Base-by-base conservation (phyloP, 2,329 filamentous ascomycete species). In the Scytalidium sp. region DNA sequence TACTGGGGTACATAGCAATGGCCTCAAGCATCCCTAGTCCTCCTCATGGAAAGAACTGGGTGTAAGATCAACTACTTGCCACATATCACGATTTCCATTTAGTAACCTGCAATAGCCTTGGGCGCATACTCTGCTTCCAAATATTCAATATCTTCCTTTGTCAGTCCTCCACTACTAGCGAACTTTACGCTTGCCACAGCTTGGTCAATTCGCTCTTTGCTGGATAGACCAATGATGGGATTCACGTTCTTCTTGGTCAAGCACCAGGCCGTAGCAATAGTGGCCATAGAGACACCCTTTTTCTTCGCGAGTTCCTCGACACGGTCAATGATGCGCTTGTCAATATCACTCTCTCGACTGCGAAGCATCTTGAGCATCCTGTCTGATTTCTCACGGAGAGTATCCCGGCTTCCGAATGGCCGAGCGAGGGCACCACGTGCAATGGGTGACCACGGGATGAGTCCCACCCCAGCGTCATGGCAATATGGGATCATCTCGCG, bases 251-350 rank as follows among this genome's bases (percentile, higher is more conserved):
- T 68, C 45, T 72, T 69, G 21, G 54, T 54, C 54, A 78, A 55
- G 15, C 69, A 67, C 81, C 82, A 85, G 4, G 81, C 81, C 45
- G 78, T 73, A 1, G 80, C 77, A 23, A 85, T 73, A 56, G 79
- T 71, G 41, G 78, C 75, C 81, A 85, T 85, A 53, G 71, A 79
- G 55, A 76, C 71, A 0, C 71, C 75, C 58, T 75, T 76, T 68
- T 79, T 80, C 59, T 75, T 71, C 3, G 80, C 78, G 45, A 83
- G 58, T 52, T 59, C 54, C 43, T 57, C 54, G 21, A 63, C 54
- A 21, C 54, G 51, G 43, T 47, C 29, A 45, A 58, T 60, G 3
- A 60, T 58, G 27, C 40, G 50, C 41, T 56, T 49, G 32, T 66
- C 64, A 6, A 57, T 60, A 46, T 59, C 55, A 3, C 57, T 55